Base-by-base conservation (phyloP, 345 rosid species). In the Carallia pectinifolia region DNA sequence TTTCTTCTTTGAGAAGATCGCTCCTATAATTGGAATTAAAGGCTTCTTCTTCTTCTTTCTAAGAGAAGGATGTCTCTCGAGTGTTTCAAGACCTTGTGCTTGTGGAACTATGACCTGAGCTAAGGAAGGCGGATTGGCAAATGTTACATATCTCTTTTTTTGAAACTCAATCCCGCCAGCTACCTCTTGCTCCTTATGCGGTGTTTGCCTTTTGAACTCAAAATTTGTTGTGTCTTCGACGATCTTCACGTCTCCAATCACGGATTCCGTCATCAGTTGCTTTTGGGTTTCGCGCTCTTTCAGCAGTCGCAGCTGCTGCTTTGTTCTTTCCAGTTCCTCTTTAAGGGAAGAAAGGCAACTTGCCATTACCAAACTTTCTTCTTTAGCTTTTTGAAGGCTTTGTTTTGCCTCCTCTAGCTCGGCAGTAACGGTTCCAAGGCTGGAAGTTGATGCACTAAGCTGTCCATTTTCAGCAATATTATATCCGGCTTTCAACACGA, bases 371-470 rank as follows among this genome's bases (percentile, higher is more conserved):
- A 36, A 74, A 36, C 90, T 79, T 70, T 92, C 93, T 76, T 89
- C 96, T 76, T 80, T 86, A 3, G 91, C 97, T 64, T 77, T 84
- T 61, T 82, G 53, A 30, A 95, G 94, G 66, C 73, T 83, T 38
- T 84, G 86, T 65, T 81, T 95, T 52, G 99, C 87, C 78, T 87
- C 98, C 77, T 88, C 87, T 29, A 92, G 83, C 81, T 92, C 93
- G 5, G 81, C 86, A 44, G 76, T 72, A 13, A 84, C 65, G 2
- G 70, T 80, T 65, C 79, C 85, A 27, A 74, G 54, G 78, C 40
- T 70, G 44, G 79, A 72, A 48, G 36, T 1, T 16, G 70, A 58
- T 44, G 50, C 50, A 0, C 50, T 15, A 13, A 44, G 50, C 7
- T 82, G 55, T 60, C 61, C 76, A 58, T 69, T 77, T 75, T 65